These are phyloP conservation scores for Barnettozyma siamensis DNA, from an alignment of 805 yeast genomes.

Conservation along the genomic window DNA sequence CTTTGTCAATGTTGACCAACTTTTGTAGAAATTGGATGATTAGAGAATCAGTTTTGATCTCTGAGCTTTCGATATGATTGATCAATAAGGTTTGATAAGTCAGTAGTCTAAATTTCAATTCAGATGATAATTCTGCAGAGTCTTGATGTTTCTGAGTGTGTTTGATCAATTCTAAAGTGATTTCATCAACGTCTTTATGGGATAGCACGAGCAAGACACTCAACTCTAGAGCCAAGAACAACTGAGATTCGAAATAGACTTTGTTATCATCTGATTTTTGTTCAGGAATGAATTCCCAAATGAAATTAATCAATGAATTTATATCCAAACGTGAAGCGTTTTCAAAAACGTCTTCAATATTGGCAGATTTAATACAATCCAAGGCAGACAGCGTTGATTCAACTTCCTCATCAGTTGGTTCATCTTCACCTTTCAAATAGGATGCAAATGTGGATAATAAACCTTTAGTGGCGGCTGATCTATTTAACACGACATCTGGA, in stretches of 20 bases:
- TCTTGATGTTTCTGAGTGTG: slow-evolving; percentile 18
- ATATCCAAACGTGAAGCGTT: slow-evolving; percentile 28
- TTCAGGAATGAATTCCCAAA: slow-evolving; percentile 32
- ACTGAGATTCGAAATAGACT: slow-evolving; percentile 18
- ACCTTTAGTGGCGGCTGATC: slow-evolving; percentile 65
- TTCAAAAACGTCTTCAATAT: slow-evolving; percentile 49
- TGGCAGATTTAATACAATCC: slow-evolving; percentile 75
- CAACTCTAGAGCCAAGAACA: slow-evolving; percentile 42
- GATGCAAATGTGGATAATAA: slow-evolving; percentile 89
- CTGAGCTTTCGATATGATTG: not conserved
- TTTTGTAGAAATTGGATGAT: not conserved
- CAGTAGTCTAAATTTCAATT: slow-evolving; percentile 35
- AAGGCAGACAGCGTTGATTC: slow-evolving; percentile 77
- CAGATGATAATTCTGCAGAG: slow-evolving; percentile 21
- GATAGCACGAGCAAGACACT: slow-evolving; percentile 14
- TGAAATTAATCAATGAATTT: slow-evolving; percentile 24
- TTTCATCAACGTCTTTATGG: not conserved
- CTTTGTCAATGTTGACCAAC: slow-evolving; percentile 12
- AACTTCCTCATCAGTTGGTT: slow-evolving; percentile 91
- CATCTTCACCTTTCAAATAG: slow-evolving; percentile 89
- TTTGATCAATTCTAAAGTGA: slow-evolving; percentile 12
- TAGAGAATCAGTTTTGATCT: not conserved
- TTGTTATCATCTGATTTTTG: slow-evolving; percentile 26
- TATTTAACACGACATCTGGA: slow-evolving; percentile 61
- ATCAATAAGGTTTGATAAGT: slow-evolving; percentile 47